Evolutionary conservation across 2,329 filamentous ascomycete genomes (phyloP).

Genomic region (Cladophialophora immunda): DNA sequence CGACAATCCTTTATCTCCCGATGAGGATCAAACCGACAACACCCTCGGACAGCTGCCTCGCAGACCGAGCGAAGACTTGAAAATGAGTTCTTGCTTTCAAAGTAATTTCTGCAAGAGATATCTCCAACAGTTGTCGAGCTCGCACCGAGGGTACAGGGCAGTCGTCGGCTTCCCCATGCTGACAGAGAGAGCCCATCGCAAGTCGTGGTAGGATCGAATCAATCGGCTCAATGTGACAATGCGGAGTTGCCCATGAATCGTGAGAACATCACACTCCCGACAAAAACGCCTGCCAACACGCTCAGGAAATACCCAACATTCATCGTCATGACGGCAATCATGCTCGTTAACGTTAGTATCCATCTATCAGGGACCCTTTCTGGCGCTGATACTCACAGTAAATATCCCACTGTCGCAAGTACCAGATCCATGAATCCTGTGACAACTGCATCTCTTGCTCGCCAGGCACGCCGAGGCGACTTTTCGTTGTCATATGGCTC

Average conservation of each 20-base stretch:
- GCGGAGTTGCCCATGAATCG: slow-evolving; percentile 55
- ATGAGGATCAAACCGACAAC: no score
- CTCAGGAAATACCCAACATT: slow-evolving; percentile 88
- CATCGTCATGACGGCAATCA: slow-evolving; percentile 90
- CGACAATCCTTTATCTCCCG: no score
- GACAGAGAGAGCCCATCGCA: no score
- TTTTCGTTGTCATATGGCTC: slow-evolving; percentile 11
- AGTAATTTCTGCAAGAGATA: no score
- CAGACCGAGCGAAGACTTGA: no score
- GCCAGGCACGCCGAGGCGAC: slow-evolving; percentile 51
- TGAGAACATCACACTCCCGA: slow-evolving; percentile 81
- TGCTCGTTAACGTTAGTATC: slow-evolving; percentile 60
- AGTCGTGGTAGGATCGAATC: no score
- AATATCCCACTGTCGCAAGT: slow-evolving; percentile 78
- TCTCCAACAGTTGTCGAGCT: no score
- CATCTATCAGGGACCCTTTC: neutral
- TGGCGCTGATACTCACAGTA: slow-evolving; percentile 71
- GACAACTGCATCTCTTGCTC: slow-evolving; percentile 72
- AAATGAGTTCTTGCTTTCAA: no score
- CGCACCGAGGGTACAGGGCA: no score
- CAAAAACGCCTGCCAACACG: slow-evolving; percentile 76
- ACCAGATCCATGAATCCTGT: slow-evolving; percentile 74
- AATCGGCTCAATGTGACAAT: neutral
- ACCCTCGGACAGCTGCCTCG: no score
- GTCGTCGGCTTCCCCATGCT: no score